Evolutionary conservation across 169 alveolate genomes (phyloP).

Genomic region (Plasmodium reichenowi): DNA sequence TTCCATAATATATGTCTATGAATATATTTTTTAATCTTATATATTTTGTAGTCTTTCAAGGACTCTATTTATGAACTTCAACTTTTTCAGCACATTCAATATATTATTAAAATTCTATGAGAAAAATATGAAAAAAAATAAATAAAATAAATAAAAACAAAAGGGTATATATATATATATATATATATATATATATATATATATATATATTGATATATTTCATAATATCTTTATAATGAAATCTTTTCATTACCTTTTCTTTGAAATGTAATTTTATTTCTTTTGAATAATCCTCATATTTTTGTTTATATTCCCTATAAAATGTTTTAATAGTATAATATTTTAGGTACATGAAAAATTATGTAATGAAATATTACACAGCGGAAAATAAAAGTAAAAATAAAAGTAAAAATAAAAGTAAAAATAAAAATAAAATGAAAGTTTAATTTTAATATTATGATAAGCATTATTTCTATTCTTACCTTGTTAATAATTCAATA

Average conservation of each 20-base stretch:
- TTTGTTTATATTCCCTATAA: constrained; percentile 49
- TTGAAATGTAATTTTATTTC: constrained; percentile 45
- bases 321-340: no score
- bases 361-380: neutral
- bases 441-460: neutral
- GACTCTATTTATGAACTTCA: constrained; percentile 64
- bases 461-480: neutral
- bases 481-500: constrained; percentile 38
- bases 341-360: no score
- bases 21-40: neutral
- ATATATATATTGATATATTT: neutral
- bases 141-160: neutral
- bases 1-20: no score
- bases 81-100: constrained; percentile 46
- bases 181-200: no score
- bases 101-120: constrained; percentile 41
- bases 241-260: constrained; percentile 12
- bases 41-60: constrained; percentile 53
- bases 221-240: neutral
- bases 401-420: no score
- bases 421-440: neutral
- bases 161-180: neutral
- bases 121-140: neutral
- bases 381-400: neutral
- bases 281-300: constrained; percentile 36